phyloP scores from a whole-genome alignment of 2,329 filamentous ascomycete genomes.

The Penicillium sp. region DNA sequence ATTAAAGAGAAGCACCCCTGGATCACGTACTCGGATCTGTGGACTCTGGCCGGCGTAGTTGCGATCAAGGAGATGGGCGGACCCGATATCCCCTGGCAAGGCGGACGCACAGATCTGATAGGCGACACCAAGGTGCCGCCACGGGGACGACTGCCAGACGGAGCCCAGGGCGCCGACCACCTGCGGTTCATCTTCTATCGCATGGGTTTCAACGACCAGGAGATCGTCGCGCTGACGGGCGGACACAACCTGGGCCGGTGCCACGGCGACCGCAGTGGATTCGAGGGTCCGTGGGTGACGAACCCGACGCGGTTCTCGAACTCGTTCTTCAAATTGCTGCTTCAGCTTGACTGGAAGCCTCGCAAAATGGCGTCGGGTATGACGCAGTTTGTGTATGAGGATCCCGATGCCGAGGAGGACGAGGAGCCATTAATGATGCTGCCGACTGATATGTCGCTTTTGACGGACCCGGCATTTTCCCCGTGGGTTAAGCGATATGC shows the following conservation, averaged over 20 bases:
- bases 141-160: constrained; percentile 50
- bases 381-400: constrained; percentile 52
- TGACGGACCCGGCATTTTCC: constrained; percentile 46
- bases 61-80: constrained; percentile 55
- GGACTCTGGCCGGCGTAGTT: constrained; percentile 54
- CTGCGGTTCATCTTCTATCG: constrained; percentile 50
- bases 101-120: constrained; percentile 55
- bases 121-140: constrained; percentile 53
- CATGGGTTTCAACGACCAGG: constrained; percentile 54
- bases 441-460: constrained; percentile 54
- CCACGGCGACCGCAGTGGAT: constrained; percentile 49
- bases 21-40: constrained; percentile 59
- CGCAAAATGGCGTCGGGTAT: constrained; percentile 47
- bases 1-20: constrained; percentile 52
- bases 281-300: constrained; percentile 52
- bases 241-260: constrained; percentile 52
- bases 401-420: constrained; percentile 44
- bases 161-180: constrained; percentile 47
- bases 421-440: constrained; percentile 58
- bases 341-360: constrained; percentile 47
- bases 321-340: constrained; percentile 49
- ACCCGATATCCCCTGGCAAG: constrained; percentile 48
- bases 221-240: constrained; percentile 50
- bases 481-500: constrained; percentile 53
- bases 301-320: constrained; percentile 53